Evolutionary conservation across 441 rosid species (phyloP).

Genomic region (Geranium incanum): DNA sequence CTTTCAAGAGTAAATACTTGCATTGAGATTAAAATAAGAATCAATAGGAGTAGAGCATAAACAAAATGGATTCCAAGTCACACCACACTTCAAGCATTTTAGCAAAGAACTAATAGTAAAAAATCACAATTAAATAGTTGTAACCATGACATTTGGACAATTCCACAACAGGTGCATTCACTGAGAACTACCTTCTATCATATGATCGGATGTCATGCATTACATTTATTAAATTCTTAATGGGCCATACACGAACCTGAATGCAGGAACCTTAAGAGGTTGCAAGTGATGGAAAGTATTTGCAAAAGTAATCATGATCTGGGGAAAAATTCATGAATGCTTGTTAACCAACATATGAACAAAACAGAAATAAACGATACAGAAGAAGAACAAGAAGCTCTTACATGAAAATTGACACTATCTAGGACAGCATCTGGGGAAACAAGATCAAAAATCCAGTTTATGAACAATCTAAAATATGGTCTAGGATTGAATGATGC

Average conservation of each 20-base stretch:
- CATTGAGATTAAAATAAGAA: background rate
- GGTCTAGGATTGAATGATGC: conserved; percentile 28
- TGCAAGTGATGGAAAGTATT: conserved; percentile 29
- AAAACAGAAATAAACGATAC: background rate
- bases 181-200: background rate
- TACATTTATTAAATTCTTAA: background rate
- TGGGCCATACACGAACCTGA: conserved; percentile 19
- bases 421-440: conserved; percentile 24
- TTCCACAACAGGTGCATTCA: background rate
- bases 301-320: conserved; percentile 25
- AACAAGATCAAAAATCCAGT: conserved; percentile 23
- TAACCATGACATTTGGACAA: background rate
- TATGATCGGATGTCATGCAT: background rate
- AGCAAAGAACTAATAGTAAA: background rate
- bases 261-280: conserved; percentile 28
- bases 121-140: background rate
- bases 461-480: conserved; percentile 24
- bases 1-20: conserved; percentile 1
- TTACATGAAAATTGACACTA: conserved; percentile 25
- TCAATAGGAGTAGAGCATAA: background rate
- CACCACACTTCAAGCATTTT: background rate
- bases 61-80: background rate
- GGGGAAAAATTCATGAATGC: conserved; percentile 9
- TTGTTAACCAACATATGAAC: background rate
- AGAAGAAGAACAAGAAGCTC: background rate